These are phyloP conservation scores for Melaleuca quinquenervia DNA, from an alignment of 345 rosid species.

Conservation along the genomic window DNA sequence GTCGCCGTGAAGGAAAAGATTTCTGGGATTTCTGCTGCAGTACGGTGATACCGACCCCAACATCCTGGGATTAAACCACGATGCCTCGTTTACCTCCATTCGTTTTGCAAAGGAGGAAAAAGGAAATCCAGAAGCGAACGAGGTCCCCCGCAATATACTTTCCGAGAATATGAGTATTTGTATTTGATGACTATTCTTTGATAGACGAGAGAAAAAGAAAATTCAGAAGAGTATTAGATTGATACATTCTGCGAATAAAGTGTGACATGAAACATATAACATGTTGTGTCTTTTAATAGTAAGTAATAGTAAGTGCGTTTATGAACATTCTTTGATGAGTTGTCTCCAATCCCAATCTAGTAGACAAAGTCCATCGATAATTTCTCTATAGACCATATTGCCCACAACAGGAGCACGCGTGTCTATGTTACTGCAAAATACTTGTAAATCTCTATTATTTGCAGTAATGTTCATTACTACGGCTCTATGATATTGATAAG, in stretches of 20 bases:
- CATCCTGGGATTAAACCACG: not conserved
- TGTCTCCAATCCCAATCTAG: not conserved
- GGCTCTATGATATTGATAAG: not conserved
- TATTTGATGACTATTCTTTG: too few species aligned
- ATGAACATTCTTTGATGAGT: too few species aligned
- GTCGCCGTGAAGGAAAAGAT: not conserved
- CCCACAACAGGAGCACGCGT: not conserved
- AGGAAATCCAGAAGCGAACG: too few species aligned
- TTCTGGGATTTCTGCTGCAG: not conserved
- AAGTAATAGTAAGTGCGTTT: too few species aligned
- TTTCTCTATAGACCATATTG: not conserved
- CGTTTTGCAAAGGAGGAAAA: too few species aligned
- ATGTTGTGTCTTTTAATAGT: too few species aligned
- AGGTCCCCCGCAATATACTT: too few species aligned
- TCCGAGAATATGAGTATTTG: too few species aligned
- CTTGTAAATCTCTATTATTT: not conserved
- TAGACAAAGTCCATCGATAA: not conserved
- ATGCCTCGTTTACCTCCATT: not conserved
- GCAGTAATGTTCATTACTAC: not conserved
- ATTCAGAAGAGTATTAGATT: too few species aligned
- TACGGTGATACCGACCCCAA: not conserved
- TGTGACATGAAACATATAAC: too few species aligned
- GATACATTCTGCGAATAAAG: too few species aligned
- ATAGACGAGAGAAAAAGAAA: too few species aligned
- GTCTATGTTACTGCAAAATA: not conserved